Percentiles rank a stretch among this genome's conserved stretches.
phyloP scores from a whole-genome alignment of 2,329 filamentous ascomycete species.

The Neonectria punicea region DNA sequence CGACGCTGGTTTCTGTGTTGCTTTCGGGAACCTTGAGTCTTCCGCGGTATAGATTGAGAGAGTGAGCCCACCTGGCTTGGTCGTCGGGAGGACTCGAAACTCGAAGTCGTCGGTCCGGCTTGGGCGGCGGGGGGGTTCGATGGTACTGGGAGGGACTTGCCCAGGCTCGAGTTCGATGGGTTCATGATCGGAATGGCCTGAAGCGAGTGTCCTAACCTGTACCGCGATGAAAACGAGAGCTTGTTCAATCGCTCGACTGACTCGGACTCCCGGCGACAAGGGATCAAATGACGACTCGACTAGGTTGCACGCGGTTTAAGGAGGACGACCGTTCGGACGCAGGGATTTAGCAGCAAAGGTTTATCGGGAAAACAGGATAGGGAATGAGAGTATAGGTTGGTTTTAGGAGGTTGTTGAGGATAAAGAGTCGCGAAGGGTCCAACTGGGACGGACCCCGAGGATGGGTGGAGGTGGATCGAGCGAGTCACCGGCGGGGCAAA shows the following conservation, averaged over 20 bases:
- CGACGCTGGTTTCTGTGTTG: slow-evolving; percentile 86
- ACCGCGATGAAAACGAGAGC: slow-evolving; percentile 13
- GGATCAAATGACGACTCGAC: neutral
- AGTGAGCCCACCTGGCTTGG: slow-evolving; percentile 51
- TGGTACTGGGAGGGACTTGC: slow-evolving; percentile 63
- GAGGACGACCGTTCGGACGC: neutral
- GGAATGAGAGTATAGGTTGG: slow-evolving; percentile 22
- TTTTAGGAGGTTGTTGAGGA: slow-evolving; percentile 24
- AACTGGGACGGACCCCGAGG: slow-evolving; percentile 50
- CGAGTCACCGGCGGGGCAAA: slow-evolving; percentile 53
- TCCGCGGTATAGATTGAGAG: slow-evolving; percentile 67
- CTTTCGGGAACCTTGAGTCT: slow-evolving; percentile 79
- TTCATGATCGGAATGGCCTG: slow-evolving; percentile 46
- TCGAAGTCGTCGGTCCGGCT: slow-evolving; percentile 55
- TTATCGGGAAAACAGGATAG: slow-evolving; percentile 3
- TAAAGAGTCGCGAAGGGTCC: slow-evolving; percentile 45
- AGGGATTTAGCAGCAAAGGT: neutral
- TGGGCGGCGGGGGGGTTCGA: slow-evolving; percentile 54
- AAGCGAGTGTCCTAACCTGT: neutral
- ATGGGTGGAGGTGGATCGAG: slow-evolving; percentile 45
- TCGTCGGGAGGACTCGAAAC: slow-evolving; percentile 63
- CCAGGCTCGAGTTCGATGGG: slow-evolving; percentile 48
- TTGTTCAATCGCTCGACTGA: slow-evolving; percentile 24
- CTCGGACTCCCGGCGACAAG: slow-evolving; percentile 3
- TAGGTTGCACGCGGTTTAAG: neutral